A percentile compares a stretch with the other conserved stretches of the same genome.
Evolutionary conservation across 352 stramenopile genomes (phyloP).

Genomic region (Pythium dissotocum): DNA sequence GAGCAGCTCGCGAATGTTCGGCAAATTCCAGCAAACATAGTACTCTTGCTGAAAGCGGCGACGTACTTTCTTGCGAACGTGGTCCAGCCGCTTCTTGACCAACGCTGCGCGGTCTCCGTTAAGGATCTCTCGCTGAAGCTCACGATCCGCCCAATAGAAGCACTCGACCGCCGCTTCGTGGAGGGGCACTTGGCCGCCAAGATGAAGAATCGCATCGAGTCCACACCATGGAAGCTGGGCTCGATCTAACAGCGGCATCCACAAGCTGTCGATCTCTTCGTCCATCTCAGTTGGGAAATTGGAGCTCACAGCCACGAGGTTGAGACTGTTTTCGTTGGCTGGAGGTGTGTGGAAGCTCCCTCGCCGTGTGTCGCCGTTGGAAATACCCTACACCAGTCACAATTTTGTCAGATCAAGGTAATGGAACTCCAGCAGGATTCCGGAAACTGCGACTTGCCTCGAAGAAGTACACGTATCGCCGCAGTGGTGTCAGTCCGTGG

Average conservation of each 20-base stretch:
- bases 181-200: conserved; percentile 74
- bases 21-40: conserved; percentile 60
- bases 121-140: conserved; percentile 29
- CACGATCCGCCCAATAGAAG: conserved; percentile 50
- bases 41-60: conserved; percentile 79
- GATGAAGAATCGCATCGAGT: conserved; percentile 68
- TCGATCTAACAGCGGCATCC: conserved; percentile 46
- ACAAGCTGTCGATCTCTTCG: conserved; percentile 54
- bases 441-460: conserved; percentile 33
- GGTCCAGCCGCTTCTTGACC: conserved; percentile 1
- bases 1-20: conserved; percentile 60
- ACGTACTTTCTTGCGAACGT: conserved; percentile 40
- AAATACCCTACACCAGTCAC: conserved; percentile 40
- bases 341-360: conserved; percentile 67
- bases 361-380: conserved; percentile 45
- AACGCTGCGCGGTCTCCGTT: conserved; percentile 8
- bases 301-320: conserved; percentile 64
- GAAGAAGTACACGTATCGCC: conserved; percentile 70
- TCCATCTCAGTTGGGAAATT: conserved; percentile 72
- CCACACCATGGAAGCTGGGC: conserved; percentile 63
- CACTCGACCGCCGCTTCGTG: conserved; percentile 69
- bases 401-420: background rate
- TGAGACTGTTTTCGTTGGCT: conserved; percentile 27
- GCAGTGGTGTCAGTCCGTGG: conserved; percentile 42
- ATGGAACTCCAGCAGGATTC: no score